Percentiles rank a stretch among this genome's conserved stretches.
These are phyloP conservation scores for Crataegus laevigata DNA, from an alignment of 306 rosid species.

Conservation along the genomic window DNA sequence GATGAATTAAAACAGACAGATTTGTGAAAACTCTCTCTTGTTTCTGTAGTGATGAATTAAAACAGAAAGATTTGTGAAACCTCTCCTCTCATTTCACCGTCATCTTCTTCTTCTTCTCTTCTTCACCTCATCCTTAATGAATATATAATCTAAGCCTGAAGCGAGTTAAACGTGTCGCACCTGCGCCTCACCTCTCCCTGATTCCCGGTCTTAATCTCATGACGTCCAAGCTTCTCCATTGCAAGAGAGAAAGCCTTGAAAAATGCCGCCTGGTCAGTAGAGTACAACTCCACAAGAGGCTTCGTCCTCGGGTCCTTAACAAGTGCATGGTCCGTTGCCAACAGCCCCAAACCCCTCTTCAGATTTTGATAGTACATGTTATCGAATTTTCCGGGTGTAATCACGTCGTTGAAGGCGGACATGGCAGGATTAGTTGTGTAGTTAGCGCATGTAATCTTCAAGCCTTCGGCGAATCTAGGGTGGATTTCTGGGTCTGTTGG, in stretches of 20 bases:
- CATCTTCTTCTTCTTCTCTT: not conserved
- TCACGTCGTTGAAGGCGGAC: constrained; percentile 48
- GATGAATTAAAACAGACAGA: not conserved
- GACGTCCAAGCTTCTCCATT: constrained; percentile 43
- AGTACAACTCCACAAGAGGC: constrained; percentile 31
- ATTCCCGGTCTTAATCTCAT: constrained; percentile 26
- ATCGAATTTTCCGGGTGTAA: constrained; percentile 47
- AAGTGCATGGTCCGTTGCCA: constrained; percentile 29
- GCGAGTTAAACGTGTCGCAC: constrained; percentile 37
- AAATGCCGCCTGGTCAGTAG: constrained; percentile 27
- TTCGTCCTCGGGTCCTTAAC: constrained; percentile 32
- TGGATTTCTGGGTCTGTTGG: constrained; percentile 42
- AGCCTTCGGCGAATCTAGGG: constrained; percentile 31
- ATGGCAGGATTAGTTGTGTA: constrained; percentile 22
- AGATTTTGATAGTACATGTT: constrained; percentile 42
- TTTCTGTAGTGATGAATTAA: not conserved
- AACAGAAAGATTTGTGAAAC: too few relatives aligned
- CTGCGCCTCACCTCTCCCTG: constrained; percentile 46
- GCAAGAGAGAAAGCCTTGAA: constrained; percentile 34
- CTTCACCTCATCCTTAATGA: not conserved
- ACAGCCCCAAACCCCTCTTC: constrained; percentile 34
- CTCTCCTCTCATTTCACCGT: not conserved
- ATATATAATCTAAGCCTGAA: not conserved
- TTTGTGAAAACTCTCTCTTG: not conserved
- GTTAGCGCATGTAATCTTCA: constrained; percentile 35